Conservation (phyloP, 768 basidiomycete genomes). For the Mycena latifolia region DNA sequence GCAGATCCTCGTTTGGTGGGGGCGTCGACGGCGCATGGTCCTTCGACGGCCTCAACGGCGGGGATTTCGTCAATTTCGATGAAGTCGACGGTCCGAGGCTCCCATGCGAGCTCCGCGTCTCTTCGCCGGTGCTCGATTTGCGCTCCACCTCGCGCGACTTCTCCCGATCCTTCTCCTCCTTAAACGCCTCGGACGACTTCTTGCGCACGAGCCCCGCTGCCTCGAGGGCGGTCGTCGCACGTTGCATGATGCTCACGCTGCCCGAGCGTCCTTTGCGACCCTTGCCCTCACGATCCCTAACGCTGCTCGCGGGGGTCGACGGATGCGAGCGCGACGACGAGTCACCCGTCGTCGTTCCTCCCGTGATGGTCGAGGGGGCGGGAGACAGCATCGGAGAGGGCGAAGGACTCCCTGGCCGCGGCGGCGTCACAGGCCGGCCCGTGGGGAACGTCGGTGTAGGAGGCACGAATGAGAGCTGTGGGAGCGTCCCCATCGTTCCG, state of each 20-base stretch:
- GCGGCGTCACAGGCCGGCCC: conserved; percentile 63
- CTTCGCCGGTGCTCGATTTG: conserved; percentile 64
- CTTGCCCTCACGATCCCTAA: conserved; percentile 71
- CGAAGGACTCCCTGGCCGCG: conserved; percentile 59
- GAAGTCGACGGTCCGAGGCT: conserved; percentile 56
- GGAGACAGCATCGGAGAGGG: conserved; percentile 70
- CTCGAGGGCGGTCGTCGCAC: conserved; percentile 91
- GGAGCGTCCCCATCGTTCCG: conserved; percentile 50
- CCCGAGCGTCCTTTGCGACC: conserved; percentile 82
- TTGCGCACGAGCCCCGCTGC: conserved; percentile 88
- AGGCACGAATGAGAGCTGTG: conserved; percentile 80
- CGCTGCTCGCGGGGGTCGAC: conserved; percentile 74
- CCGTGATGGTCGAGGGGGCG: conserved; percentile 54
- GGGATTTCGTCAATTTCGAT: conserved; percentile 78
- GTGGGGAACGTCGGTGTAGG: conserved; percentile 75
- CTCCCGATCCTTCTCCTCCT: conserved; percentile 59
- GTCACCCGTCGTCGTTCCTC: conserved; percentile 54
- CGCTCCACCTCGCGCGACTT: conserved; percentile 61
- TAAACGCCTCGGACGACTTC: conserved; percentile 82
- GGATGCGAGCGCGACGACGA: conserved; percentile 73
- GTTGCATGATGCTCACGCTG: conserved; percentile 96
- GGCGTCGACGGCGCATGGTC: conserved; percentile 64
- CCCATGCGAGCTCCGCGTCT: conserved; percentile 75
- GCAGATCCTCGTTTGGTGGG: conserved; percentile 55
- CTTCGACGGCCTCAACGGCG: conserved; percentile 68